These are phyloP conservation scores for Trichoderma hamatum DNA, from an alignment of 2,329 filamentous ascomycete species.

Conservation along the genomic window DNA sequence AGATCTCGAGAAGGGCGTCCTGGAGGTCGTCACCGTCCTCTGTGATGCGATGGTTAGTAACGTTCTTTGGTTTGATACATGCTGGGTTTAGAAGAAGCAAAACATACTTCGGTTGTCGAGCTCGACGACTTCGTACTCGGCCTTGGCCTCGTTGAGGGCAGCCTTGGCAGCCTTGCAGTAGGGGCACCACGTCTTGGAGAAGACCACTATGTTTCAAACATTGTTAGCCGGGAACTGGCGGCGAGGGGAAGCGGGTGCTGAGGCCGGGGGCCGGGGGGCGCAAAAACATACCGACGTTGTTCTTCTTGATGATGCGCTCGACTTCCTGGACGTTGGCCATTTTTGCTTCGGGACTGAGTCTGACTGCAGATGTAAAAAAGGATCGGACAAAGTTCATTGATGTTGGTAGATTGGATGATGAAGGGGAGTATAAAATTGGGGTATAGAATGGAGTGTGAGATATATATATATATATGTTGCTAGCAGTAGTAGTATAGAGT, in stretches of 20 bases:
- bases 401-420: background rate
- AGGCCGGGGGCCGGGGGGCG: no score
- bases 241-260: no score
- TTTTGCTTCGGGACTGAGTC: slow-evolving; percentile 67
- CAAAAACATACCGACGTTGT: slow-evolving; percentile 70
- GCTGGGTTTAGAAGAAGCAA: background rate
- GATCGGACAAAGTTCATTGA: slow-evolving; percentile 70
- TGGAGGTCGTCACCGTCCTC: slow-evolving; percentile 85
- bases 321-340: slow-evolving; percentile 82
- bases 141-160: slow-evolving; percentile 68
- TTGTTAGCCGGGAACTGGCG: background rate
- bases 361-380: slow-evolving; percentile 65
- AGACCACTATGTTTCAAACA: slow-evolving; percentile 69
- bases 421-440: background rate
- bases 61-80: background rate
- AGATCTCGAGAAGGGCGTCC: slow-evolving; percentile 77
- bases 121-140: slow-evolving; percentile 77
- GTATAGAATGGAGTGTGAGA: background rate
- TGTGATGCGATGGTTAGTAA: slow-evolving; percentile 39
- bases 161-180: slow-evolving; percentile 84
- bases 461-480: background rate
- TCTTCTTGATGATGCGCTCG: slow-evolving; percentile 84
- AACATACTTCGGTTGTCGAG: slow-evolving; percentile 79
- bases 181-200: slow-evolving; percentile 96
- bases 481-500: no score